Conservation (phyloP, 2,329 filamentous ascomycete genomes). For the Pseudogymnoascus sp. region DNA sequence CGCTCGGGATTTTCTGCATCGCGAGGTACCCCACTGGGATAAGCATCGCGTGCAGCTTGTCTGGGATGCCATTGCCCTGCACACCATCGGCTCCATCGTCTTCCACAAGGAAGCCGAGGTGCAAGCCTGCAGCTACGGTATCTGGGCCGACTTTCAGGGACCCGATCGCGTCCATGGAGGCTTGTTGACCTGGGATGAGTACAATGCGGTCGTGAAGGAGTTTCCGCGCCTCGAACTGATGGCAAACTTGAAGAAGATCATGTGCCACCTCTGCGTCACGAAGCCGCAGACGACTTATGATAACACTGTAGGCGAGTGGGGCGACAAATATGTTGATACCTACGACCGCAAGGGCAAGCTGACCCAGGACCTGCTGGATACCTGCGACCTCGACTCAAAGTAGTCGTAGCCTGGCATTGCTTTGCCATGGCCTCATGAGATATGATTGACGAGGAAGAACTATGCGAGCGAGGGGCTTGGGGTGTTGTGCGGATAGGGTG, state of each 20-base stretch:
- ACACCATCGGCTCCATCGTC: constrained; percentile 32
- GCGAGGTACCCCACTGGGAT: constrained; percentile 29
- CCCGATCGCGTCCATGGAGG: constrained; percentile 20
- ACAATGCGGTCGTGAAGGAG: constrained; percentile 24
- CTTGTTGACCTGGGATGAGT: constrained; percentile 26
- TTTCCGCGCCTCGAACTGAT: constrained; percentile 30
- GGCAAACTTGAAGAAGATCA: constrained; percentile 25
- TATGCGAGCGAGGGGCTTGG: too few species aligned
- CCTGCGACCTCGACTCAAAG: constrained; percentile 14
- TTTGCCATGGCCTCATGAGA: not conserved
- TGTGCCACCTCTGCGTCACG: constrained; percentile 29
- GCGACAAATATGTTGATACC: constrained; percentile 30
- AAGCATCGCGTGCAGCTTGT: constrained; percentile 36
- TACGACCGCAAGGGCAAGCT: constrained; percentile 29
- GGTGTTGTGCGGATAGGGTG: too few species aligned
- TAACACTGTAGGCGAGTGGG: constrained; percentile 29
- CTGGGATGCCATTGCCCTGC: constrained; percentile 42
- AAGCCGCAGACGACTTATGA: constrained; percentile 31
- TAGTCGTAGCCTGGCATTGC: not conserved
- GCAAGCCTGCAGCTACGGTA: constrained; percentile 27
- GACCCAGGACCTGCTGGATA: constrained; percentile 22
- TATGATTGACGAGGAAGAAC: not conserved
- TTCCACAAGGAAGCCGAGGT: constrained; percentile 37
- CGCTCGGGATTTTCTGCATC: constrained; percentile 33
- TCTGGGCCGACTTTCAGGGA: constrained; percentile 33